These are phyloP conservation scores for Dentipellis fragilis DNA, from an alignment of 768 basidiomycete species.

Conservation along the genomic window DNA sequence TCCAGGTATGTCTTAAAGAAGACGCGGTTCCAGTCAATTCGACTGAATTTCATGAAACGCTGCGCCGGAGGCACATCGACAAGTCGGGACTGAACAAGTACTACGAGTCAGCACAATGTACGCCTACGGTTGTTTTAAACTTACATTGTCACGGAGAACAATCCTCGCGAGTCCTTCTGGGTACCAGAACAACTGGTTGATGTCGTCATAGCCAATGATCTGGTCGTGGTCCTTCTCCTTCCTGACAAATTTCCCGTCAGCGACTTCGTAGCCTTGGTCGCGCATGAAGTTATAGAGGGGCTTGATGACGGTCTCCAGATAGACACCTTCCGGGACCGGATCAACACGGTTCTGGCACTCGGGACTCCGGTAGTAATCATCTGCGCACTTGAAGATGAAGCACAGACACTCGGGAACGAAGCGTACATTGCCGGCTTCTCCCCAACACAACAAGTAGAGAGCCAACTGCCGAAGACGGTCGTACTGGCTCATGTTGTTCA, in stretches of 20 bases:
- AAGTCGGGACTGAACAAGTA: conserved; percentile 62
- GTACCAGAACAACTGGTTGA: conserved; percentile 99
- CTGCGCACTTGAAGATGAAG: conserved; percentile 99
- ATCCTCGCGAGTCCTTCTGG: conserved; percentile 95
- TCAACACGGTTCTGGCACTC: conserved; percentile 95
- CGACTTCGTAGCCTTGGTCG: conserved; percentile 94
- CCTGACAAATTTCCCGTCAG: conserved; percentile 90
- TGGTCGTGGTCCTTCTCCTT: conserved; percentile 91
- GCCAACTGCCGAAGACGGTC: conserved; percentile 95
- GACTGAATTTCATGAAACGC: conserved; percentile 86
- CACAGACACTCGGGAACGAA: conserved; percentile 95
- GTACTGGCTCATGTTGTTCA: conserved; percentile 99
- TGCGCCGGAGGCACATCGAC: conserved; percentile 88
- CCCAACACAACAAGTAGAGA: conserved; percentile 95
- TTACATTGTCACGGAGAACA: conserved; percentile 75
- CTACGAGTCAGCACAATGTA: conserved; percentile 1
- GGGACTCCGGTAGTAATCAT: conserved; percentile 97
- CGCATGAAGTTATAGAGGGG: conserved; percentile 94
- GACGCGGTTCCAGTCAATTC: conserved; percentile 87
- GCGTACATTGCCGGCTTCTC: conserved; percentile 94
- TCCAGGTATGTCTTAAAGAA: conserved; percentile 99
- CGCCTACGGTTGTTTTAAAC: conserved; percentile 16
- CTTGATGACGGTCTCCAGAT: conserved; percentile 84
- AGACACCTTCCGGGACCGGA: conserved; percentile 89
- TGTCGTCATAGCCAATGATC: conserved; percentile 99